phyloP scores from a whole-genome alignment of 2,329 filamentous ascomycete genomes.

The Epichloe baconii region DNA sequence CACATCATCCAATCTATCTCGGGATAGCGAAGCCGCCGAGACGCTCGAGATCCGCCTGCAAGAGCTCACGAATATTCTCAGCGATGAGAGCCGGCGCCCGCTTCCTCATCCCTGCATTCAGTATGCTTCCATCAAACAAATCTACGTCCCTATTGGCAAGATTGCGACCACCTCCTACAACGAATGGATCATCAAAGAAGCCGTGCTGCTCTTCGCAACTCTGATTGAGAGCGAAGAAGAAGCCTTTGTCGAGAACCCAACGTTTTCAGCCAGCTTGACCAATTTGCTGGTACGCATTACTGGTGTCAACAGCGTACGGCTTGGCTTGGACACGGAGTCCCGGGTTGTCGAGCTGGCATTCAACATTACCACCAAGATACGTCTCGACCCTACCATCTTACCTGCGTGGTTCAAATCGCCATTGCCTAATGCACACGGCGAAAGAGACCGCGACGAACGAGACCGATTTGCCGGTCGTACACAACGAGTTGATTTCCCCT shows the following conservation, averaged over 20 bases:
- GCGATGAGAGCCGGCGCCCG: conserved; percentile 78
- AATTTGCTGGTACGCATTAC: conserved; percentile 72
- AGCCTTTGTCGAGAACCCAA: conserved; percentile 75
- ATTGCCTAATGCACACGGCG: conserved; percentile 17
- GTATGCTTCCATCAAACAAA: conserved; percentile 74
- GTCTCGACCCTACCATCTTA: conserved; percentile 74
- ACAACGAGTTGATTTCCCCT: conserved; percentile 83
- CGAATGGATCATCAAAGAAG: conserved; percentile 73
- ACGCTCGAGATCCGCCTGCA: conserved; percentile 49
- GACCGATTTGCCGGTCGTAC: conserved; percentile 74
- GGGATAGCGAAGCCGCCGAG: conserved; percentile 48
- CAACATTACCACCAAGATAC: conserved; percentile 91
- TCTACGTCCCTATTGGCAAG: conserved; percentile 81
- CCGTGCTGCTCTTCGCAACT: conserved; percentile 76
- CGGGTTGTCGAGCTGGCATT: conserved; percentile 88
- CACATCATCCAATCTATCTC: conserved; percentile 44
- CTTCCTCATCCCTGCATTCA: conserved; percentile 84
- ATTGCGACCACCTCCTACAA: conserved; percentile 77
- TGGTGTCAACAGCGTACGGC: conserved; percentile 56
- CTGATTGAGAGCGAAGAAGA: conserved; percentile 95
- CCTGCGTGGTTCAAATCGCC: conserved; percentile 77
- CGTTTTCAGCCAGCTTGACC: conserved; percentile 78
- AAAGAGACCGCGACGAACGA: conserved; percentile 43
- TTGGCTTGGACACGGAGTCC: conserved; percentile 70
- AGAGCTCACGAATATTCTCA: conserved; percentile 58